Base-by-base conservation (phyloP, 2,329 filamentous ascomycete species). In the Cordyceps farinosa region DNA sequence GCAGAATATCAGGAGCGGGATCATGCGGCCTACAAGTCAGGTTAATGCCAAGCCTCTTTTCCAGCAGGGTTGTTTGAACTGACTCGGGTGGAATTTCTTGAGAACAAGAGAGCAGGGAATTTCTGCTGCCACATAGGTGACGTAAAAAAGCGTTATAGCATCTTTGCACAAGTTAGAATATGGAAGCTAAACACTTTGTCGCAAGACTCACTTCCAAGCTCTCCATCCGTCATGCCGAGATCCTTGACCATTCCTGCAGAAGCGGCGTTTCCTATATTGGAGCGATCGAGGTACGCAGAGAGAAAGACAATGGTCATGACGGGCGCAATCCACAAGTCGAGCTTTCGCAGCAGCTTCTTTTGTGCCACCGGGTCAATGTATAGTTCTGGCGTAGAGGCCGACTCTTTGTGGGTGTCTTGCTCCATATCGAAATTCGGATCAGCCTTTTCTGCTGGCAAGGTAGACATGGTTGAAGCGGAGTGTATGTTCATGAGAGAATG, bases 251-350 rank as follows among this genome's bases (percentile, higher is more conserved):
- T 22, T 22, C 22, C 22, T 22, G 22, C 22, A 22, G 22, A 22
- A 22, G 22, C 22, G 22, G 22, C 22, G 22, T 22, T 22, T 22
- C 22, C 22, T 22, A 22, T 22, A 22, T 22, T 22, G 22, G 22
- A 22, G 22, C 22, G 22, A 22, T 22, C 22, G 22, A 22, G 22
- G 22, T 22, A 22, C 22, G 22, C 22, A 22, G 22, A 22, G 22
- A 22, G 22, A 22, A 22, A 22, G 22, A 22, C 22, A 22, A 22
- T 22, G 22, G 22, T 36, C 65, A 70, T 67, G 54, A 73, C 67
- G 11, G 73, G 72, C 34, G 73, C 60, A 22, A 75, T 69, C 10
- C 69, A 67, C 15, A 70, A 42, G 59, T 75, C 73, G 32, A 73
- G 72, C 63, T 75, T 74, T 27, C 70, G 65, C 34, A 71, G 56